Percentiles rank a stretch among this genome's conserved stretches.
These are phyloP conservation scores for Neofusicoccum cordaticola DNA, from an alignment of 2,329 filamentous ascomycete genomes.

Conservation along the genomic window DNA sequence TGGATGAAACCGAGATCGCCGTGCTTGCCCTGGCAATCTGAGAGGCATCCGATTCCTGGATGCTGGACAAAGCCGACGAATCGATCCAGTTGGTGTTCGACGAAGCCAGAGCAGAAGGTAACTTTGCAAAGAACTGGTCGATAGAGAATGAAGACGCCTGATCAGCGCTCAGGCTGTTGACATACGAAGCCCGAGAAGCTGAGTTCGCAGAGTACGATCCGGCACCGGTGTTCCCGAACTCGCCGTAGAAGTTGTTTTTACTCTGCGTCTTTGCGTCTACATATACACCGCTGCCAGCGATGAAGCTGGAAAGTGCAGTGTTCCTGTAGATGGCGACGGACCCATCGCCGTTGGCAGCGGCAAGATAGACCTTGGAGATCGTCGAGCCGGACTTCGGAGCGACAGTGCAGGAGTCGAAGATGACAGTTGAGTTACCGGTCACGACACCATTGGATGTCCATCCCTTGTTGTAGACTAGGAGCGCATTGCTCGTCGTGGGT, in stretches of 20 bases:
- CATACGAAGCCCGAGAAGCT: slow-evolving; percentile 33
- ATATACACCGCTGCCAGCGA: slow-evolving; percentile 40
- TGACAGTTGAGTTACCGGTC: slow-evolving; percentile 38
- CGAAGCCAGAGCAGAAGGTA: slow-evolving; percentile 34
- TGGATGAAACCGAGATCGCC: neutral
- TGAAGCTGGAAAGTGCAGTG: slow-evolving; percentile 37
- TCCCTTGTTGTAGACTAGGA: slow-evolving; percentile 43
- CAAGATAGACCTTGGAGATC: slow-evolving; percentile 43
- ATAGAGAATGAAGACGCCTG: slow-evolving; percentile 37
- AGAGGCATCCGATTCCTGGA: slow-evolving; percentile 31
- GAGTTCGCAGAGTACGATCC: slow-evolving; percentile 42
- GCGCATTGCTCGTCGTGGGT: slow-evolving; percentile 34
- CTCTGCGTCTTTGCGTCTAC: slow-evolving; percentile 18
- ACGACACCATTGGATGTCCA: slow-evolving; percentile 17
- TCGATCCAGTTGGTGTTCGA: slow-evolving; percentile 40
- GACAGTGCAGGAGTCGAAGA: slow-evolving; percentile 42
- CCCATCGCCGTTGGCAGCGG: slow-evolving; percentile 41
- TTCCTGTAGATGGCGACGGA: slow-evolving; percentile 43
- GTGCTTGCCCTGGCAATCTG: slow-evolving; percentile 19
- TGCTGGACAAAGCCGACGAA: slow-evolving; percentile 30
- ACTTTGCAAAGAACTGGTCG: slow-evolving; percentile 35
- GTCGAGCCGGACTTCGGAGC: slow-evolving; percentile 31
- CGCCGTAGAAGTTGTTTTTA: slow-evolving; percentile 37
- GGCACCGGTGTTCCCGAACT: slow-evolving; percentile 42
- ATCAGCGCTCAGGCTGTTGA: slow-evolving; percentile 32